These are phyloP conservation scores for Coffea eugenioides DNA, from an alignment of 257 asterid genomes.

Conservation along the genomic window DNA sequence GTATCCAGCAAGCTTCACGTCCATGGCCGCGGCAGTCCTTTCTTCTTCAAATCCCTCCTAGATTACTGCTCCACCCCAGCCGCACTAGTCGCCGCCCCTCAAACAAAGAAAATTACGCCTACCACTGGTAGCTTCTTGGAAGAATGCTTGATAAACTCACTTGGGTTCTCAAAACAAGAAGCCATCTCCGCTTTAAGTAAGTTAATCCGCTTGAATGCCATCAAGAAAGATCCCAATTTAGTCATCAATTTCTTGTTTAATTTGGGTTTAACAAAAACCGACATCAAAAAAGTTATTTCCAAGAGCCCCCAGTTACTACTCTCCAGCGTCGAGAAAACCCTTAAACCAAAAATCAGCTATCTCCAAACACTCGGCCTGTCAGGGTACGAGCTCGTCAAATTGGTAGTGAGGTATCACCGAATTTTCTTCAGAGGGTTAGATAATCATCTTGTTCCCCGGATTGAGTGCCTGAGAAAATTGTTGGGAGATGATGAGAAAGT, in stretches of 20 bases:
- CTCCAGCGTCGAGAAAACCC: not conserved
- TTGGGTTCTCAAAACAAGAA: constrained; percentile 25
- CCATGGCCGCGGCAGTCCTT: constrained; percentile 9
- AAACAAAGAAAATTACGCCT: not conserved
- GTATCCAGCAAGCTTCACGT: not conserved
- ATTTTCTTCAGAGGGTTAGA: not conserved
- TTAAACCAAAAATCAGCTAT: not conserved
- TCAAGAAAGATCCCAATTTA: not conserved
- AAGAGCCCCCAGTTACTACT: not conserved
- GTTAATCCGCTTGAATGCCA: constrained; percentile 1
- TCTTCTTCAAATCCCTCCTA: not conserved
- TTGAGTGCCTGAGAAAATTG: not conserved
- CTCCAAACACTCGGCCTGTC: not conserved
- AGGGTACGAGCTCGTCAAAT: not conserved
- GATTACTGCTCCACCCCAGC: not conserved
- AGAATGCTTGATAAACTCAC: constrained; percentile 18
- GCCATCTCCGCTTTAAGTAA: constrained; percentile 16
- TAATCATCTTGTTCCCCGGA: not conserved
- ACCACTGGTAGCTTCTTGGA: constrained; percentile 7
- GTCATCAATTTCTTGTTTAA: not conserved
- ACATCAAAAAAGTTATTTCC: not conserved
- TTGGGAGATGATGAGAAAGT: constrained; percentile 1
- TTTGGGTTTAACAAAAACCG: not conserved
- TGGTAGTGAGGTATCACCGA: not conserved
- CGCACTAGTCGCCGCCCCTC: not conserved